Evolutionary conservation across 169 alveolate genomes (phyloP), one percentile per base, ranked within the genome.

Genomic region (Plasmodium relictum): DNA sequence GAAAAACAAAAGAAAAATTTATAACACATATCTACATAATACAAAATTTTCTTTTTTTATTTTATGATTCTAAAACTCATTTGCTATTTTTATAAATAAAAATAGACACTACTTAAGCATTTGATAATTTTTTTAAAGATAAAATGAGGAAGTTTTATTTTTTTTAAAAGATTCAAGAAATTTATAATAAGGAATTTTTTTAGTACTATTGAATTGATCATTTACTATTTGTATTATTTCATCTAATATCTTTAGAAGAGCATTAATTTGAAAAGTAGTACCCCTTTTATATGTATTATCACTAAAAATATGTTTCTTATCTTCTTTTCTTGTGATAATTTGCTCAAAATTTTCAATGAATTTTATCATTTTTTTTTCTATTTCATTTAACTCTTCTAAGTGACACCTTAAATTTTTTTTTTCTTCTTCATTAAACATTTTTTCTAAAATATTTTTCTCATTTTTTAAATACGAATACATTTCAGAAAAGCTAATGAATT

Each of bases 261-360:
- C 45, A 48, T 2, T 1, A 0, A 48, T 24, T 9, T 70, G 41
- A 54, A 26, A 31, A 26, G 8, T 14, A 20, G 16, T 72, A 9
- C 9, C 6, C n/a, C 26, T 39, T 52, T 16, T 18, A 26, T 72
- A 31, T 72, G 26, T 54, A 18, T 24, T 52, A 2, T 72, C 18
- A n/a, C 5, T n/a, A 71, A 26, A 56, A n/a, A 31, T 50, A 31
- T 22, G 2, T 24, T 48, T 71, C 22, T 12, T 3, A 3, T 71
- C 42, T 6, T 76, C 8, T 63, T 65, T 78, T 65, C 65, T 62
- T 78, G 65, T 69, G 6, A 78, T 20, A 42, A 78, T 78, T 63
- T 48, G 18, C 39, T 78, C 71, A 63, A 78, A 78, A 50, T 65
- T 14, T n/a, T 66, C 65, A 78, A 78, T 26, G 45, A 78, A 78